phyloP scores from a whole-genome alignment of 2,329 filamentous ascomycete genomes.

The Xylaria sp. region DNA sequence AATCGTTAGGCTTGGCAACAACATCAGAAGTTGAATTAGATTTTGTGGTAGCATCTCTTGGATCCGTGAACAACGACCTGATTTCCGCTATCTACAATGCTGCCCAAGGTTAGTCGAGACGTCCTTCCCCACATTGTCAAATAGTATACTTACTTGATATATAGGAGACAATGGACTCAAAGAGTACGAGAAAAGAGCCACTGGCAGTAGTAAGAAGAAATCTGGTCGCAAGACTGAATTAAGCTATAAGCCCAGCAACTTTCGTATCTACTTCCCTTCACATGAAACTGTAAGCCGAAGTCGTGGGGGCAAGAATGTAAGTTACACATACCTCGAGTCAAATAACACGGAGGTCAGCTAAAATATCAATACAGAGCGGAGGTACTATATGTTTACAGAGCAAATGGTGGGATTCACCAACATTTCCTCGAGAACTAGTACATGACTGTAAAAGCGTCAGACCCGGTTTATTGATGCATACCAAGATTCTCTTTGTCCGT shows the following conservation, averaged over 20 bases:
- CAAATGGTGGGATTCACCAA: constrained; percentile 75
- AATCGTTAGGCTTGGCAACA: constrained; percentile 69
- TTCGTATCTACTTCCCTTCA: constrained; percentile 86
- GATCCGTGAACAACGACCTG: constrained; percentile 76
- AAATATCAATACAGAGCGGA: constrained; percentile 62
- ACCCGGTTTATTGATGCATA: constrained; percentile 83
- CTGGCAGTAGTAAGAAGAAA: constrained; percentile 49
- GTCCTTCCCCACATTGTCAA: background rate
- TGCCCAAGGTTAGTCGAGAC: constrained; percentile 60
- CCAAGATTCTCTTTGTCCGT: constrained; percentile 75
- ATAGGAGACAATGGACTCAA: constrained; percentile 58
- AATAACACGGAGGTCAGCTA: constrained; percentile 11
- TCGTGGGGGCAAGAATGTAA: constrained; percentile 69
- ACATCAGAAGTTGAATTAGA: constrained; percentile 72
- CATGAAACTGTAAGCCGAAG: constrained; percentile 73
- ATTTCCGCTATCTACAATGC: constrained; percentile 67
- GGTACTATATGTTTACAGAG: constrained; percentile 85
- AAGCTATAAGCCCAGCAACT: constrained; percentile 56
- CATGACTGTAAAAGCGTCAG: constrained; percentile 80
- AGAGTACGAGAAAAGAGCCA: constrained; percentile 57
- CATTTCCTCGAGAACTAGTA: constrained; percentile 78
- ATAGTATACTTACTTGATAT: constrained; percentile 21
- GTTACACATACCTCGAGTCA: constrained; percentile 43
- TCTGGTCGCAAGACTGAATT: constrained; percentile 41
- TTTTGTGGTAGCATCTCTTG: constrained; percentile 83